Conservation (phyloP, 768 basidiomycete species). For the Panellus pusillus region DNA sequence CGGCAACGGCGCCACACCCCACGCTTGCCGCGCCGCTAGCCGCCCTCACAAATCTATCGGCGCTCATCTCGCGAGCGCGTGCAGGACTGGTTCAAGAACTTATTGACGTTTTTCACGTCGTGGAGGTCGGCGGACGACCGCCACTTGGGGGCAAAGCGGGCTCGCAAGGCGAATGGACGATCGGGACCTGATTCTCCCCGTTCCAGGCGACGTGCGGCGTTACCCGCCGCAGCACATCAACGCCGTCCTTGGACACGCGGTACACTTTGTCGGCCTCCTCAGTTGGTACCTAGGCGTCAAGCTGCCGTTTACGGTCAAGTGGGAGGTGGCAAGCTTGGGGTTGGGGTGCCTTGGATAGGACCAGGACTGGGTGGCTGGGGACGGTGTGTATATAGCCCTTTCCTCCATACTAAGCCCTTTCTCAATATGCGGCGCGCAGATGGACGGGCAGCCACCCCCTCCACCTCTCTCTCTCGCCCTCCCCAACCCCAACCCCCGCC, state of each 20-base stretch:
- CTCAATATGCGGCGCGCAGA: background rate
- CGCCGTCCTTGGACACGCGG: conserved; percentile 78
- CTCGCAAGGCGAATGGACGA: conserved; percentile 82
- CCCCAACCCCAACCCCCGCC: conserved; percentile 12
- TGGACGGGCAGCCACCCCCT: conserved; percentile 18
- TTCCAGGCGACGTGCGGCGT: conserved; percentile 80
- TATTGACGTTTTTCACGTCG: conserved; percentile 82
- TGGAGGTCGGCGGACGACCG: conserved; percentile 77
- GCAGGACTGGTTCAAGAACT: conserved; percentile 78
- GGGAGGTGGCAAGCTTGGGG: conserved; percentile 70
- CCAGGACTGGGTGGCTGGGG: conserved; percentile 78
- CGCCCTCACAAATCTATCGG: conserved; percentile 46
- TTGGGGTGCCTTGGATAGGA: conserved; percentile 77
- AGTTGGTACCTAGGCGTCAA: conserved; percentile 85
- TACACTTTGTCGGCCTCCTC: conserved; percentile 77
- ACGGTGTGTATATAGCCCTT: conserved; percentile 36
- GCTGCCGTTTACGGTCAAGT: conserved; percentile 75
- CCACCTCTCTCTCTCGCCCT: conserved; percentile 15
- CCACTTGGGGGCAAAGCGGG: conserved; percentile 74
- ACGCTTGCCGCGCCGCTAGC: conserved; percentile 36
- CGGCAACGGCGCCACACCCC: conserved; percentile 16
- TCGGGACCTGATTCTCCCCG: conserved; percentile 80
- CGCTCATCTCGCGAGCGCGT: conserved; percentile 64
- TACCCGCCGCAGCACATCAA: conserved; percentile 88
- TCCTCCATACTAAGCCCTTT: background rate